Percentiles rank a stretch among this genome's conserved stretches.
Evolutionary conservation across 2,329 filamentous ascomycete species (phyloP).

Genomic region (Epichloe bromicola): DNA sequence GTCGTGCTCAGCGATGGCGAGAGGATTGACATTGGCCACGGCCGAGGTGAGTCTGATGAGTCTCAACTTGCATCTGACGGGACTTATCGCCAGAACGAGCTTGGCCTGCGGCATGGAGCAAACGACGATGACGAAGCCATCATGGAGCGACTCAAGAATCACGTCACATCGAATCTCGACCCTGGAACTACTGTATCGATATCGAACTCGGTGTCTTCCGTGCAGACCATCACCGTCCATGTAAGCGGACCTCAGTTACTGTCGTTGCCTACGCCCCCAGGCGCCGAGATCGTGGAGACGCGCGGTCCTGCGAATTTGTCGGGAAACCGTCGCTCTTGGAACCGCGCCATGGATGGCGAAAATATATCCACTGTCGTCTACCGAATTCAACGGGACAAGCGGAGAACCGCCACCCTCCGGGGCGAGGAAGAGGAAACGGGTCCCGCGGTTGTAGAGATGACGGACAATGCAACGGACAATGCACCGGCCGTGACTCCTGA

Average conservation of each 20-base stretch:
- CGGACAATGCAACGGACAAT: slow-evolving; percentile 16
- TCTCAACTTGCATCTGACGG: neutral
- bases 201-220: slow-evolving; percentile 44
- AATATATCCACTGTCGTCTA: slow-evolving; percentile 45
- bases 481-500: slow-evolving; percentile 2
- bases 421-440: slow-evolving; percentile 18
- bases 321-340: slow-evolving; percentile 3
- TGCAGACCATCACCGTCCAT: slow-evolving; percentile 52
- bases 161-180: slow-evolving; percentile 41
- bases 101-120: neutral
- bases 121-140: slow-evolving; percentile 29
- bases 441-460: slow-evolving; percentile 15
- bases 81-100: neutral
- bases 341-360: slow-evolving; percentile 11
- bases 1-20: slow-evolving; percentile 47
- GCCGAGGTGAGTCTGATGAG: slow-evolving; percentile 18
- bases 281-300: slow-evolving; percentile 45
- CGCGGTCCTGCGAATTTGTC: slow-evolving; percentile 11
- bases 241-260: slow-evolving; percentile 39
- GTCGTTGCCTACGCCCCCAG: slow-evolving; percentile 40
- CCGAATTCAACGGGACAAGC: slow-evolving; percentile 40
- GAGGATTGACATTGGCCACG: slow-evolving; percentile 35
- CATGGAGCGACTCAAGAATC: slow-evolving; percentile 32
- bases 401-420: slow-evolving; percentile 27
- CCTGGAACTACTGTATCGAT: slow-evolving; percentile 46